Conservation (phyloP, 768 basidiomycete species). For the Collybia sp. region DNA sequence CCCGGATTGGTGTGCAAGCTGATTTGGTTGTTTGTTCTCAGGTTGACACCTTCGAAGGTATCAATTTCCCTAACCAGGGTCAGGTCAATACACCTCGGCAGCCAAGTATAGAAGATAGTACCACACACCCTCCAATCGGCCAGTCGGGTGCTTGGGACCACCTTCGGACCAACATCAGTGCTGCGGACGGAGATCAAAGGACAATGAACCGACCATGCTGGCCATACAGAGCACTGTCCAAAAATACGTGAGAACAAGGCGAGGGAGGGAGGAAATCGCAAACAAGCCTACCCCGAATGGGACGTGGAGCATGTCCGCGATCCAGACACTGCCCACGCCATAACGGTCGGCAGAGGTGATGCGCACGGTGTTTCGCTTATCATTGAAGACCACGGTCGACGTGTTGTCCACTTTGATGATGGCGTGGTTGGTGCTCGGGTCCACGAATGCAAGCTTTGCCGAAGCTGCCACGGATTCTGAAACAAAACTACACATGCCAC, state of each 20-base stretch:
- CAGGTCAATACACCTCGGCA: background rate
- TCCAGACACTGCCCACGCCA: constrained; percentile 58
- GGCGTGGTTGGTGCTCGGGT: constrained; percentile 60
- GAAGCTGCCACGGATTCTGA: constrained; percentile 40
- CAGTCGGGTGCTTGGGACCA: constrained; percentile 54
- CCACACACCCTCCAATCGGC: constrained; percentile 54
- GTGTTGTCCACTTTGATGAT: constrained; percentile 77
- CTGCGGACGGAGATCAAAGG: background rate
- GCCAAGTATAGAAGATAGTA: background rate
- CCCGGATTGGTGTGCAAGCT: constrained; percentile 64
- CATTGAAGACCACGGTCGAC: constrained; percentile 39
- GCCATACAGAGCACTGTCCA: constrained; percentile 66
- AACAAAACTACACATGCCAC: constrained; percentile 35
- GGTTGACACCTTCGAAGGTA: constrained; percentile 80
- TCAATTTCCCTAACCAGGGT: constrained; percentile 53
- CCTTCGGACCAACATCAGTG: constrained; percentile 10
- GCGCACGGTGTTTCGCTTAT: constrained; percentile 68
- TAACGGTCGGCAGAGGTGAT: constrained; percentile 53
- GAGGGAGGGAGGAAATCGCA: background rate
- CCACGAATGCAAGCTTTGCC: constrained; percentile 55
- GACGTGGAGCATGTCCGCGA: constrained; percentile 59
- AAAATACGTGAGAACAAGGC: background rate
- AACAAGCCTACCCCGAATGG: constrained; percentile 50
- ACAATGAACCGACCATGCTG: constrained; percentile 40
- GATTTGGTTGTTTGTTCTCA: constrained; percentile 60